Base-by-base conservation (phyloP, 805 yeast genomes). In the Myxozyma lipomycoides region DNA sequence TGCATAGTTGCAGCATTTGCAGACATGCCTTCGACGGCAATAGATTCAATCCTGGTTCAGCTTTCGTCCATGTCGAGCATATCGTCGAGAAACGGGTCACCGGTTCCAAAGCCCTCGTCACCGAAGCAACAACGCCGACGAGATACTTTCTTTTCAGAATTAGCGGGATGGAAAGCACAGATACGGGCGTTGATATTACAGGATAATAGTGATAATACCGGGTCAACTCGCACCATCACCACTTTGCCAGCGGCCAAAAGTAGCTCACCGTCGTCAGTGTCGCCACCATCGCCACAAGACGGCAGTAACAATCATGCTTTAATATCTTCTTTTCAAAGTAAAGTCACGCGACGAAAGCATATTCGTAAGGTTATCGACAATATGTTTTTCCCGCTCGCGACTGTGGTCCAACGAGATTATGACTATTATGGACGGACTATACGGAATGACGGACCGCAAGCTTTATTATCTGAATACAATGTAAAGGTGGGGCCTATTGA, bases 311-410 rank as follows among this genome's bases (percentile, higher is more conserved):
- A 24, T 4, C 21, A 23, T 3, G 46, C 51, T 4, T n/a, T 46
- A n/a, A 36, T 48, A 18, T 17, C 50, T 25, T 25, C 55, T 12
- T 45, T 51, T 21, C 44, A 46, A 28, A 37, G 23, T 38, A 43
- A 48, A n/a, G 48, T 51, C 15, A 42, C 43, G 28, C 45, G 30
- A 23, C 50, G 48, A 15, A 44, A 41, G 22, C 43, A 38, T 15
- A 21, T 12, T 39, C 50, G 55, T 25, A 51, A 48, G 39, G 48
- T 25, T 32, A 38, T 43, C 21, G 55, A 51, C 21, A 46, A 51
- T 2, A 38, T 51, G n/a, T 51, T 51, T 23, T n/a, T 41, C 15
- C 54, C 49, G 2, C 34, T 36, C 40, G 25, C 34, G 22, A 24
- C 47, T n/a, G 38, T 38, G 5, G 9, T 17, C 30, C 17, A 9